These are phyloP conservation scores for Tetradesmus obliquus DNA, from an alignment of 139 green algal species.

Conservation along the genomic window DNA sequence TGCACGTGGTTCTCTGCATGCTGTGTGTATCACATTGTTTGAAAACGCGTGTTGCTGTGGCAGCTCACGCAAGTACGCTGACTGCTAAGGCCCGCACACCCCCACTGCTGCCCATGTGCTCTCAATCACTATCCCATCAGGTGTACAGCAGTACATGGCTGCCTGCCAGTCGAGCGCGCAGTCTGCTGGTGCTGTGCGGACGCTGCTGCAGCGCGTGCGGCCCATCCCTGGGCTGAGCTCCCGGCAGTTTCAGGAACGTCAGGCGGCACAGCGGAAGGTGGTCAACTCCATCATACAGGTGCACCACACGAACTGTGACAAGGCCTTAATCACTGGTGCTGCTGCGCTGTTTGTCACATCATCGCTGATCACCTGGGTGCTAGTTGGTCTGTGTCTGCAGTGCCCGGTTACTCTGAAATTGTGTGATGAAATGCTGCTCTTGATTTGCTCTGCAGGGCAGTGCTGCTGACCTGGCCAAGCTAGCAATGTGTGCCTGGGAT, in stretches of 20 bases:
- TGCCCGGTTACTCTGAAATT: too few relatives aligned
- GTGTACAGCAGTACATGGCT: constrained; percentile 60
- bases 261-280: constrained; percentile 46
- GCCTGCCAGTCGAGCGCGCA: constrained; percentile 35
- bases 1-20: background rate
- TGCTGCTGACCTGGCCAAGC: constrained; percentile 73
- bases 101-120: too few relatives aligned
- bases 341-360: background rate
- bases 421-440: too few relatives aligned
- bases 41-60: background rate
- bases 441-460: constrained; percentile 52
- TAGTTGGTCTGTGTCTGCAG: background rate
- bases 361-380: background rate
- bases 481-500: constrained; percentile 60
- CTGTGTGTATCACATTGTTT: background rate
- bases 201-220: constrained; percentile 55
- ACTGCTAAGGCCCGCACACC: too few relatives aligned
- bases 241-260: background rate
- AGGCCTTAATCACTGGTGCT: background rate
- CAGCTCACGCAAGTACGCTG: too few relatives aligned
- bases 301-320: background rate
- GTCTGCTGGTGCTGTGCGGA: constrained; percentile 51
- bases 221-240: constrained; percentile 58
- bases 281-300: constrained; percentile 71
- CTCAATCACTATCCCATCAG: background rate